These are phyloP conservation scores for Zopfochytrium polystomum DNA, from an alignment of 371 early-diverging fungal species.

Conservation along the genomic window DNA sequence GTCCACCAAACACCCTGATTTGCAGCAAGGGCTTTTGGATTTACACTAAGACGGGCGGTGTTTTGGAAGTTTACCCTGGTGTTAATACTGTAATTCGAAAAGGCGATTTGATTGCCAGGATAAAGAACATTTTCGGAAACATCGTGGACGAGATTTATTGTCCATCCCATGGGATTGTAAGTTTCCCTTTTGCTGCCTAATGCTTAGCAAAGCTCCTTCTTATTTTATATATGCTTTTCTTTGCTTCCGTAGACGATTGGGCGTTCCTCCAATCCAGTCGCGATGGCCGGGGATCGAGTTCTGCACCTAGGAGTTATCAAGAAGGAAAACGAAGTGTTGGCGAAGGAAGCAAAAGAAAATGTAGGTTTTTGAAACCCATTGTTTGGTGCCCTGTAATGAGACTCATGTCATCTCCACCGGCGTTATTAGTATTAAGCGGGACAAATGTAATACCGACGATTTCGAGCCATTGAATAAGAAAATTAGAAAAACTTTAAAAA, in stretches of 20 bases:
- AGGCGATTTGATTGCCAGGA: conserved; percentile 82
- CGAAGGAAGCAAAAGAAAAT: conserved; percentile 51
- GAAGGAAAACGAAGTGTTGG: conserved; percentile 48
- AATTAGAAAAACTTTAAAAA: too few species aligned
- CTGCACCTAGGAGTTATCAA: conserved; percentile 50
- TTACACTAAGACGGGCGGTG: conserved; percentile 66
- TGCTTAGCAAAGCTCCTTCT: not conserved
- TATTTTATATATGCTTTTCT: conserved; percentile 2
- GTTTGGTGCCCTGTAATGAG: too few species aligned
- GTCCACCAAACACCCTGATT: conserved; percentile 40
- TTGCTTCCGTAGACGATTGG: conserved; percentile 41
- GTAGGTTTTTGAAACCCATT: too few species aligned
- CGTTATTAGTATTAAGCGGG: too few species aligned
- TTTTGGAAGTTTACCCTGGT: conserved; percentile 78
- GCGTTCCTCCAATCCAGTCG: conserved; percentile 54
- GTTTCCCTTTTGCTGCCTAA: conserved; percentile 4
- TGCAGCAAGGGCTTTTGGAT: conserved; percentile 54
- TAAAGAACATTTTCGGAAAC: conserved; percentile 89
- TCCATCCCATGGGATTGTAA: conserved; percentile 53
- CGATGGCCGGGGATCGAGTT: conserved; percentile 55
- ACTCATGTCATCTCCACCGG: too few species aligned
- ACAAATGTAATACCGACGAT: too few species aligned
- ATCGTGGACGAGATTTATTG: conserved; percentile 85
- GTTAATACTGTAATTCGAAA: conserved; percentile 83
- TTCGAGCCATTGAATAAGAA: too few species aligned